Evolutionary conservation across 2,329 filamentous ascomycete species (phyloP), one percentile per base, ranked within the genome.

Genomic region (Trichoderma sp.): DNA sequence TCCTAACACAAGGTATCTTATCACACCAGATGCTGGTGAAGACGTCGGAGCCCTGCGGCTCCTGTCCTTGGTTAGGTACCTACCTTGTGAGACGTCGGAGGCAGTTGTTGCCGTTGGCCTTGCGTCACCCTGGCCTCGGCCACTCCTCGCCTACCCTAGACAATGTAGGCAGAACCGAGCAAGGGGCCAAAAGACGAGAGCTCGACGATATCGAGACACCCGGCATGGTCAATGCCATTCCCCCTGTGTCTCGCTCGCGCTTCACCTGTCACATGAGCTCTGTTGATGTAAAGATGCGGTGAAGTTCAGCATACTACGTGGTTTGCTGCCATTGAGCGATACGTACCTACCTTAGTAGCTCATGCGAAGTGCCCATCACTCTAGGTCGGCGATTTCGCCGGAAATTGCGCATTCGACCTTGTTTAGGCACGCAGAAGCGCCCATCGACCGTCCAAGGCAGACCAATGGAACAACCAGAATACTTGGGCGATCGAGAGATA

Each of bases 101-200:
- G 7, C 30, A 34, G 30, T 34, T 34, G 30, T 34, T 19, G 7
- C 15, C 4, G 14, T 1, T 12, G 39, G 54, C 21, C 19, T 24
- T 7, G 1, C 21, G 21, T 24, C 21, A 24, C 21, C 21, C 21
- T 24, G 21, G 21, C 2, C 9, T 34, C 1, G 9, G 30, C 30
- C 30, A 34, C 39, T 44, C 39, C n/a, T 14, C 39, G 47, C 58
- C n/a, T 61, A 61, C 58, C 58, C 58, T 61, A 5, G 39, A 61
- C 17, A 3, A n/a, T 39, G 34, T 39, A 39, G 34, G 34, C 34
- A 39, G 34, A 39, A 39, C 4, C 12, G 34, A 39, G 34, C 12
- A 39, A 39, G 10, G 34, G 12, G 34, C 12, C 7, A 34, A 28
- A 34, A 39, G 34, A 14, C 10, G 5, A 39, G 34, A 39, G 34